These are phyloP conservation scores for Ceriops zippeliana DNA, from an alignment of 345 rosid species.

Conservation along the genomic window DNA sequence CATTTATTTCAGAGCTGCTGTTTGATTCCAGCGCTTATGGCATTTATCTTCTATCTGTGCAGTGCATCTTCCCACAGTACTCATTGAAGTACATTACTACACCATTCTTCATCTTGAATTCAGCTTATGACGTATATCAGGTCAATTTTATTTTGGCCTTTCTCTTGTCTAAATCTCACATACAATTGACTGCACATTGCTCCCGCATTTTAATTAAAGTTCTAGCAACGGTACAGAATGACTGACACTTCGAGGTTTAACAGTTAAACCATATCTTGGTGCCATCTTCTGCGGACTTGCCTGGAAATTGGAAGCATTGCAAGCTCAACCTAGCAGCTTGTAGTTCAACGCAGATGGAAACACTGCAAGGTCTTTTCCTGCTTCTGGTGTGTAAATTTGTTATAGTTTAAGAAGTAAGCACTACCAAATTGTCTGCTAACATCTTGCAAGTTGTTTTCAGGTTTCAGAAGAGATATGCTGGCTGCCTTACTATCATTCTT, in stretches of 20 bases:
- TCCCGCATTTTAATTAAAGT: not conserved
- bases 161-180: not conserved
- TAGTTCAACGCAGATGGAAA: conserved; percentile 44
- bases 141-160: conserved; percentile 30
- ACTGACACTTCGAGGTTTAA: conserved; percentile 6
- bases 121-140: conserved; percentile 92
- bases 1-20: not conserved
- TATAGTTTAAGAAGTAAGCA: no score
- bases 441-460: conserved; percentile 26
- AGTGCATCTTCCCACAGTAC: conserved; percentile 94
- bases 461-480: conserved; percentile 77
- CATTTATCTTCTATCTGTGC: conserved; percentile 23
- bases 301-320: conserved; percentile 71
- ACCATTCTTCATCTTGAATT: conserved; percentile 76
- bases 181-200: not conserved
- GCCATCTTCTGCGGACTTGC: conserved; percentile 71
- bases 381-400: no score
- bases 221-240: not conserved
- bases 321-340: conserved; percentile 60
- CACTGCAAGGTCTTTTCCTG: conserved; percentile 54
- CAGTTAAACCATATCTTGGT: conserved; percentile 82
- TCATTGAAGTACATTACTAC: conserved; percentile 55
- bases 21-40: not conserved
- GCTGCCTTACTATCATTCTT: conserved; percentile 42
- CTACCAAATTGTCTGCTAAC: not conserved